Base-by-base conservation (phyloP, 352 stramenopile genomes). In the Pythium folliculosum region DNA sequence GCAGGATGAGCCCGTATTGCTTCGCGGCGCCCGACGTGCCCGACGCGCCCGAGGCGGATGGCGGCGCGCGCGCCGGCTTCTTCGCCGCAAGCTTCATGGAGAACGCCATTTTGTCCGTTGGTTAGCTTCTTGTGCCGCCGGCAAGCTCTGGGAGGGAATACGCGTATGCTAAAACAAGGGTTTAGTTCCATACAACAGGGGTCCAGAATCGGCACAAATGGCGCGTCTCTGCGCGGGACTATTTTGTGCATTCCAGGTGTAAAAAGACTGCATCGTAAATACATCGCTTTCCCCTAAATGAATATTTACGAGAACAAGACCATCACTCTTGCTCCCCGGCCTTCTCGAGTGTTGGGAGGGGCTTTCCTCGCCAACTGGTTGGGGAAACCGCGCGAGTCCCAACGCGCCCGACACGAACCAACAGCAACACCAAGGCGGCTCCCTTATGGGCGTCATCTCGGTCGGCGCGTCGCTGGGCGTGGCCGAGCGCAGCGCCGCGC, bases 361-460 rank as follows among this genome's bases (percentile, higher is more conserved):
- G 35, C 35, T 40, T 47, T 51, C 22, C 56, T 21, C 10, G 51
- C 14, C 56, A 66, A 66, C 60, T 69, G 62, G 62, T 69, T 54
- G 62, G 52, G 50, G 32, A 68, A 68, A 40, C 35, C 35, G 35
- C 12, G 35, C 35, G 35, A 40, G 35, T 40, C 35, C 12, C 35
- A 40, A 40, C 8, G 8, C 8, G 47, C 6, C 21, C 57, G 16
- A 35, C 2, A 45, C 22, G 13, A 32, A 40, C 35, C 12, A 40
- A 40, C 27, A 5, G 27, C 27, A 32, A 32, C 27, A 32, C 27
- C 27, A 32, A 40, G 35, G 35, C 43, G 16, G 32, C 43, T 44
- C 40, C 23, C n/a, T n/a, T n/a, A 93, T 94, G 85, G 85, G 85
- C 62, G 77, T 94, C 27, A 94, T 94, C 76, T 91, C 85, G 16